Base-by-base conservation (phyloP, 148 eudicot species). In the Gaultheria prostrata region DNA sequence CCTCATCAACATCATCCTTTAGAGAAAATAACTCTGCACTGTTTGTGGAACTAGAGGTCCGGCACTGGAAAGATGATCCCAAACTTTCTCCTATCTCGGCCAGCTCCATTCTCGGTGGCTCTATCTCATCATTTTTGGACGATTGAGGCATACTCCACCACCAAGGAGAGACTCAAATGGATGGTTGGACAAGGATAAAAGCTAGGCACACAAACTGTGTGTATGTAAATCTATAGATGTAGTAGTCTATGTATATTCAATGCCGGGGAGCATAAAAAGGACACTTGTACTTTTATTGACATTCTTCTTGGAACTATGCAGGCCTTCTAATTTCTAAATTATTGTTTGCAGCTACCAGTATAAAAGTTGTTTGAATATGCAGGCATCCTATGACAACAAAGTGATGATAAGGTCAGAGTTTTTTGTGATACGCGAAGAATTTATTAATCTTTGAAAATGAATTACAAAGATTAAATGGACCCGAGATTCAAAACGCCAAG, bases 31-130 rank as follows among this genome's bases (percentile, higher is more conserved):
- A 77, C 78, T 83, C 80, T 14, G 89, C 83, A 85, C 59, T 86
- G 80, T 83, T 82, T 77, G 86, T 80, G 49, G 86, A 85, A 88
- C 91, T 89, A 69, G 89, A 83, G 26, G 85, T 75, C 4, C 49
- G 84, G 50, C 81, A 67, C 67, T 74, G 86, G 49, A 86, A 89
- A 21, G 91, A 88, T 59, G 91, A 75, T 70, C 84, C 87, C 74
- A 89, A 88, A 83, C 91, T 91, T 82, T 85, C 87, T 75, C 90
- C 91, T 17, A 67, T 69, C 77, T 90, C 95, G 39, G 87, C 82
- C 15, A 91, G 67, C 80, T 91, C 95, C 49, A 80, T 49, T 76
- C 86, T 85, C 43, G 83, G 50, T 57, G 91, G 76, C 82, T 91
- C 84, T 83, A 76, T 83, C 78, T 88, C 93, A 80, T 88, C 89